Evolutionary conservation across 192 early-diverging fungal genomes (phyloP), one percentile per base, ranked within the genome.

Genomic region (Haplosporangium gracile): DNA sequence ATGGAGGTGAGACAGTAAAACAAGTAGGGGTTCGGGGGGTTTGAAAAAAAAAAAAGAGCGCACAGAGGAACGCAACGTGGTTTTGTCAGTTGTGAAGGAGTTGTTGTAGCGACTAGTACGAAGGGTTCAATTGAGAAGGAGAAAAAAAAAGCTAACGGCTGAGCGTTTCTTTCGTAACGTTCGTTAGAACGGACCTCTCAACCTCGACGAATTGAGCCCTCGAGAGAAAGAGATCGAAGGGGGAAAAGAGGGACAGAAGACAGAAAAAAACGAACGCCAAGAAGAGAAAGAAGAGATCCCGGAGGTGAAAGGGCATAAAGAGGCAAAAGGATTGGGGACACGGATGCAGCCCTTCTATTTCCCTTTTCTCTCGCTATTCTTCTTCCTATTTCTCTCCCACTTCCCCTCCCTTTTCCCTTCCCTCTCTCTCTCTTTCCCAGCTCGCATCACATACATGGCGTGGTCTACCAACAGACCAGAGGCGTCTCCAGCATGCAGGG

Each of bases 401-500:
- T 45, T 42, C 36, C 36, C 63, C 60, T 15, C n/a, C 16, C 43
- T 9, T 76, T 76, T n/a, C n/a, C n/a, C n/a, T n/a, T n/a, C n/a
- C 4, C 55, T 8, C 24, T n/a, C 0, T 57, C 6, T 65, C 11
- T 65, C 26, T 26, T 65, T 29, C 60, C 60, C 49, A 51, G 60
- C 60, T 15, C 60, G 2, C 29, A 65, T 65, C 36, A 65, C 26
- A 15, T 60, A 6, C 24, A 60, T 65, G 60, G 60, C 18, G 49
- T 51, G 49, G 49, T 51, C 49, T 15, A 4, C 18, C 60, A 15
- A 53, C 20, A 20, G 18, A 20, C 51, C 20, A 53, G 11, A n/a
- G n/a, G 26, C 26, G 60, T 65, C 60, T 29, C 60, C 60, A 65
- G 60, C 60, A 65, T 65, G 60, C 60, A 65, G 60, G 60, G 60